Evolutionary conservation across 257 asterid species (phyloP), one percentile per base, ranked within the genome.

Genomic region (Solanum rostratum): DNA sequence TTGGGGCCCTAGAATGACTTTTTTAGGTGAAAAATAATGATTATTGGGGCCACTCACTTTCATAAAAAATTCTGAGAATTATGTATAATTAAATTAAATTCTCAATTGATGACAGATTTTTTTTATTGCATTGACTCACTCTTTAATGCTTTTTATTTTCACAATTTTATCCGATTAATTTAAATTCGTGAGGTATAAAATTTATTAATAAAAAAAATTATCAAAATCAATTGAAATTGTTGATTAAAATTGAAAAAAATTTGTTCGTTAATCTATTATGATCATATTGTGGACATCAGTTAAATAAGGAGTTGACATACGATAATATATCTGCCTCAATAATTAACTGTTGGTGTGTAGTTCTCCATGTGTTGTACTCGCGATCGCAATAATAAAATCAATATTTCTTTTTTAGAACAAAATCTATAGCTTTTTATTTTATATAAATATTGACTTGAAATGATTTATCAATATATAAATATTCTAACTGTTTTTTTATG

Each of bases 81-180:
- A 41, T 70, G 41, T 6, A 37, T 41, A 0, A 41, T 19, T 19
- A 19, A 59, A 19, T 10, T 41, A 19, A 3, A 70, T 70, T 70
- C 79, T 41, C 79, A 41, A 70, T n/a, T n/a, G 8, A 39, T 20
- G 80, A 11, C 15, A 70, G 6, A 20, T 39, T 70, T 41, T 39
- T 70, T 71, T 15, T 15, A 20, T 20, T 3, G 41, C 20, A 19
- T 43, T 71, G 37, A 71, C 37, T 43, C 55, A 7, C 4, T 2
- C 1, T n/a, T 69, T 66, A n/a, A 59, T 59, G 29, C 0, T 59
- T 59, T 59, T 3, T 59, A 59, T 59, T 59, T 59, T 59, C n/a
- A n/a, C n/a, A n/a, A n/a, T n/a, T 1, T 4, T n/a, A 0, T 0
- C 1, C 0, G 0, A n/a, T n/a, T 59, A n/a, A 0, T 59, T 57